phyloP scores from a whole-genome alignment of 169 alveolate genomes.

The Plasmodium adleri region DNA sequence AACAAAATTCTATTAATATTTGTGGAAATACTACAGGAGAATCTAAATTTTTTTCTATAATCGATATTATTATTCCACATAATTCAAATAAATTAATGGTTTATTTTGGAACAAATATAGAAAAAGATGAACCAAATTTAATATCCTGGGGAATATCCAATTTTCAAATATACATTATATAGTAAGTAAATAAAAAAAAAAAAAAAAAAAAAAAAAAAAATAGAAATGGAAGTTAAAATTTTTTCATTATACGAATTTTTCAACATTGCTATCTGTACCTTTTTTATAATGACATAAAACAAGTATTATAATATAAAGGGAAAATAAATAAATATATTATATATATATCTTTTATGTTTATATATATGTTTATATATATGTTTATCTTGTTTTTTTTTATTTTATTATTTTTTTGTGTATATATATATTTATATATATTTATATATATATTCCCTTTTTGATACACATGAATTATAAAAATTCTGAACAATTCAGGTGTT shows the following conservation, averaged over 20 bases:
- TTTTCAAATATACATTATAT: slow-evolving; percentile 51
- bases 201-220: slow-evolving; percentile 10
- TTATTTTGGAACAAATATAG: slow-evolving; percentile 57
- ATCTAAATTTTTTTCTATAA: slow-evolving; percentile 44
- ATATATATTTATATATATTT: too few species aligned
- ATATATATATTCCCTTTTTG: too few species aligned
- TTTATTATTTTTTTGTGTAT: too few species aligned
- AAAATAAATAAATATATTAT: not conserved
- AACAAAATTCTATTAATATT: slow-evolving; percentile 76
- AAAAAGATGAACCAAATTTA: slow-evolving; percentile 39
- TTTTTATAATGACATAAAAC: not conserved
- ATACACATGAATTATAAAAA: not conserved
- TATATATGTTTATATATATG: too few species aligned
- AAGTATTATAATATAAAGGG: not conserved
- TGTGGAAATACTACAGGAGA: slow-evolving; percentile 81
- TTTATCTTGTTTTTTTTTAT: too few species aligned
- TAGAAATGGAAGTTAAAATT: not conserved
- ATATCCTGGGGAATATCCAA: slow-evolving; percentile 73
- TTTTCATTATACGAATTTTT: too few species aligned
- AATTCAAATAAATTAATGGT: slow-evolving; percentile 37
- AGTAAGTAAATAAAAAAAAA: slow-evolving; percentile 2
- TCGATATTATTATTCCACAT: slow-evolving; percentile 65
- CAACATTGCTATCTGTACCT: too few species aligned
- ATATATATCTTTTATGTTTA: not conserved
- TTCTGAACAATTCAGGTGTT: not conserved